Percentiles rank a stretch among this genome's conserved stretches.
Evolutionary conservation across 2,329 filamentous ascomycete genomes (phyloP).

Genomic region (Arachnomyces sp.): DNA sequence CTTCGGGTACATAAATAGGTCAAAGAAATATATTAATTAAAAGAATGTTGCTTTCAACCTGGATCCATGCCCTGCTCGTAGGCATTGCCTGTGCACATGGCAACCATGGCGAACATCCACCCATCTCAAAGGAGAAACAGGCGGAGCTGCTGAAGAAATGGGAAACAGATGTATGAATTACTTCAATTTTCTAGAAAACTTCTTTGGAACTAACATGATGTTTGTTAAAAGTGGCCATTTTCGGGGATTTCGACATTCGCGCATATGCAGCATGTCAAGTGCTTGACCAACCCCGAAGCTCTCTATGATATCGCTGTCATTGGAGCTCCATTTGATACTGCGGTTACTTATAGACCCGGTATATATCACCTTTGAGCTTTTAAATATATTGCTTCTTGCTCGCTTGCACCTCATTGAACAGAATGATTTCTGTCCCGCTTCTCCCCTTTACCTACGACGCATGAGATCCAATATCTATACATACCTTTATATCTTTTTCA

Average conservation of each 20-base stretch:
- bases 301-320: constrained; percentile 65
- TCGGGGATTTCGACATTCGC: constrained; percentile 69
- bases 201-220: background rate
- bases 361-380: constrained; percentile 15
- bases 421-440: background rate
- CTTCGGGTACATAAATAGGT: no score
- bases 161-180: constrained; percentile 36
- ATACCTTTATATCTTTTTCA: no score
- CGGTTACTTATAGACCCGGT: constrained; percentile 63
- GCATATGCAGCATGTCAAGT: constrained; percentile 62
- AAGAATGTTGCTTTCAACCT: no score
- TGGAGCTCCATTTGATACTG: constrained; percentile 67
- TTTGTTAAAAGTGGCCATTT: constrained; percentile 51
- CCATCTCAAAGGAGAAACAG: constrained; percentile 30
- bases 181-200: background rate
- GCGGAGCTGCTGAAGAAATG: constrained; percentile 41
- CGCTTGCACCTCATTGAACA: no score
- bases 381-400: no score
- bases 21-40: no score
- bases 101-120: constrained; percentile 35
- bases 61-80: background rate
- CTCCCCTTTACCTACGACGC: no score
- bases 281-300: constrained; percentile 57
- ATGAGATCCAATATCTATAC: no score
- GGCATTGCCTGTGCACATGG: constrained; percentile 23